Evolutionary conservation across 352 stramenopile genomes (phyloP).

Genomic region (Globisporangium paddicum): DNA sequence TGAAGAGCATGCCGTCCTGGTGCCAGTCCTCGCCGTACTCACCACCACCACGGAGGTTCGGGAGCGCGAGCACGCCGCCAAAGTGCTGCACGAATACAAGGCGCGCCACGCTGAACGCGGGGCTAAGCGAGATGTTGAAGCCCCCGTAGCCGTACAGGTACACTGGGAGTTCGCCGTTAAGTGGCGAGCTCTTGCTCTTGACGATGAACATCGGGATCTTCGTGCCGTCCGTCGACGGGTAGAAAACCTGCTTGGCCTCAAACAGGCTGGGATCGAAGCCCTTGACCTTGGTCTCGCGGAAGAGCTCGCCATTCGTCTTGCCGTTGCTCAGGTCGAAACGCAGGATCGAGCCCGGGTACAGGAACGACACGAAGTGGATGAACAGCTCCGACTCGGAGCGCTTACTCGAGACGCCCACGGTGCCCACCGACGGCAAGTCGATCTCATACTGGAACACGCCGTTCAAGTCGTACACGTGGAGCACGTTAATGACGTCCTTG

Average conservation of each 20-base stretch:
- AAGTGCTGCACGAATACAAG: slow-evolving; percentile 91
- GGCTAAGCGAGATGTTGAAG: slow-evolving; percentile 94
- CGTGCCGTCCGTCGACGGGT: slow-evolving; percentile 91
- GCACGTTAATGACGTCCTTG: slow-evolving; percentile 76
- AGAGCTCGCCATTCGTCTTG: slow-evolving; percentile 35
- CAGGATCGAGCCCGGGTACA: slow-evolving; percentile 79
- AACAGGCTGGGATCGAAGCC: slow-evolving; percentile 78
- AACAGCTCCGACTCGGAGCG: slow-evolving; percentile 81
- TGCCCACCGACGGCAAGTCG: slow-evolving; percentile 57
- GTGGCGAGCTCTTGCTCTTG: slow-evolving; percentile 63
- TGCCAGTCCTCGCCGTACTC: slow-evolving; percentile 92
- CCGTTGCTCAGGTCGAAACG: slow-evolving; percentile 52
- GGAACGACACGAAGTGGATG: slow-evolving; percentile 87
- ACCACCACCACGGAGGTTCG: slow-evolving; percentile 93
- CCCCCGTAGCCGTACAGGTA: slow-evolving; percentile 94
- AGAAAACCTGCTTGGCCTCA: slow-evolving; percentile 83
- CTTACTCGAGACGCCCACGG: slow-evolving; percentile 64
- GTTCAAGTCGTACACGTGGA: slow-evolving; percentile 77
- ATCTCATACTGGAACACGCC: slow-evolving; percentile 77
- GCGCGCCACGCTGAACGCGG: slow-evolving; percentile 83
- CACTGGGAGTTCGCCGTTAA: slow-evolving; percentile 86
- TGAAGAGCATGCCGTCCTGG: slow-evolving; percentile 90
- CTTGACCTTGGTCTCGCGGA: slow-evolving; percentile 80
- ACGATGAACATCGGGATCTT: slow-evolving; percentile 96
- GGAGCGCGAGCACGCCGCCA: slow-evolving; percentile 89